phyloP scores from a whole-genome alignment of 2,329 filamentous ascomycete species.

The Alternaria metachromatica region DNA sequence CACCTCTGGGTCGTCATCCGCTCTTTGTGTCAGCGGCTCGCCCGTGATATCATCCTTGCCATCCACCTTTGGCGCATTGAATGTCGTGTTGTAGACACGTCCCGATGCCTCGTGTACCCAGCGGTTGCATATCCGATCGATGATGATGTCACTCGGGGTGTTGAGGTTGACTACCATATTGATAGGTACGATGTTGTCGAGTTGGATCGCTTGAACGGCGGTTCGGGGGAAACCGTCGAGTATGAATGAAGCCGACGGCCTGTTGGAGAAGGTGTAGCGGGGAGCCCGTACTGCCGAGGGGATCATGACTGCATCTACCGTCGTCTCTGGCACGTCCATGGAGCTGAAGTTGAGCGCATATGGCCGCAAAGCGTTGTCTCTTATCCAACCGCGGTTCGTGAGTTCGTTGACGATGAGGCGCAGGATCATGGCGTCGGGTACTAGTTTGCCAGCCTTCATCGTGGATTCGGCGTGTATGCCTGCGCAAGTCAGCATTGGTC shows the following conservation, averaged over 20 bases:
- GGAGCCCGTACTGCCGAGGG: slow-evolving; percentile 46
- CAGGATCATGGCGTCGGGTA: slow-evolving; percentile 89
- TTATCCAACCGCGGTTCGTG: slow-evolving; percentile 82
- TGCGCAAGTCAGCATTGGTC: slow-evolving; percentile 49
- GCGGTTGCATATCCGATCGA: slow-evolving; percentile 86
- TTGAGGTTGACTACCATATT: slow-evolving; percentile 89
- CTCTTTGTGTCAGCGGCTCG: slow-evolving; percentile 79
- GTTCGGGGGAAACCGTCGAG: slow-evolving; percentile 96
- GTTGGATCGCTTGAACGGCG: slow-evolving; percentile 74
- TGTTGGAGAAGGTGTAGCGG: slow-evolving; percentile 62
- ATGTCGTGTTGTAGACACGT: slow-evolving; percentile 92
- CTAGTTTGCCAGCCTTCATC: slow-evolving; percentile 88
- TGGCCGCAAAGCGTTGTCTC: slow-evolving; percentile 54
- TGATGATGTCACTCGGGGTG: slow-evolving; percentile 84
- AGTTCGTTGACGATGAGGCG: slow-evolving; percentile 92
- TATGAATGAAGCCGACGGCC: slow-evolving; percentile 85
- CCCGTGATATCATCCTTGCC: slow-evolving; percentile 92
- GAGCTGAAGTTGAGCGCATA: slow-evolving; percentile 54
- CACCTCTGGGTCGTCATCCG: slow-evolving; percentile 85
- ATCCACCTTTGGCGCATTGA: slow-evolving; percentile 81
- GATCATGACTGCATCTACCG: slow-evolving; percentile 52
- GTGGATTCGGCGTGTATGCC: slow-evolving; percentile 89
- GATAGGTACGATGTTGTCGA: slow-evolving; percentile 87
- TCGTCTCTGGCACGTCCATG: slow-evolving; percentile 37
- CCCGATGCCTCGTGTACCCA: slow-evolving; percentile 95